Evolutionary conservation across 495 filamentous ascomycete genomes (phyloP), one percentile per base, ranked within the genome.

Genomic region (Aspergillus asperescens): DNA sequence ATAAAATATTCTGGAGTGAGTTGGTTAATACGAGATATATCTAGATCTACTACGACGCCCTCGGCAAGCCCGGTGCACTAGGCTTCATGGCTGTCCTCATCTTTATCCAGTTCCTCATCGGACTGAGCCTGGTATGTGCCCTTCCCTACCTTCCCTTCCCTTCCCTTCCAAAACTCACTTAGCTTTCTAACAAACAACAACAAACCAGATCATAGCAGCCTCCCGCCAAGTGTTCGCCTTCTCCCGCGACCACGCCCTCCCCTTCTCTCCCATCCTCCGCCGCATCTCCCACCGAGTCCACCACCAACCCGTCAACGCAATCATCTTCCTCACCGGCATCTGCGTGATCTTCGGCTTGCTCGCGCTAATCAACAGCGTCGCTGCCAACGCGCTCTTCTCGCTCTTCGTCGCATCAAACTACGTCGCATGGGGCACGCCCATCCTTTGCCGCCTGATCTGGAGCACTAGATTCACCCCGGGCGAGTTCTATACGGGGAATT

Each of bases 401-500:
- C 72, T 83, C 7, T 76, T 76, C 6, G 76, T 82, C 20, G 78
- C 80, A 9, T 78, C 72, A 5, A 80, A 81, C 60, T 76, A 82
- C 55, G 54, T 83, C 3, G 79, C 80, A 1, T 85, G 79, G 79
- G 72, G 73, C 7, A 71, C 64, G 1, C 81, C 82, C 8, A 83
- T 85, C 46, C 65, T 82, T 19, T 75, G 77, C 50, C 75, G 82
- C 9, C 64, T 84, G 1, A 66, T 82, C 16, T 85, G 81, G 81
- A 80, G 79, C 8, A 48, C 66, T 19, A 79, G 78, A 51, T 85
- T 84, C 60, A 68, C 64, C 23, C 79, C 80, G 0, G 81, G 81
- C 0, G 76, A 77, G 10, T 76, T 80, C 61, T 82, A 80, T 57
- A 80, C 76, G 7, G 82, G 80, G 0, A n/a, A 18, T 9, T 35